These are phyloP conservation scores for Podaxis rugospora DNA, from an alignment of 768 basidiomycete species.

Conservation along the genomic window DNA sequence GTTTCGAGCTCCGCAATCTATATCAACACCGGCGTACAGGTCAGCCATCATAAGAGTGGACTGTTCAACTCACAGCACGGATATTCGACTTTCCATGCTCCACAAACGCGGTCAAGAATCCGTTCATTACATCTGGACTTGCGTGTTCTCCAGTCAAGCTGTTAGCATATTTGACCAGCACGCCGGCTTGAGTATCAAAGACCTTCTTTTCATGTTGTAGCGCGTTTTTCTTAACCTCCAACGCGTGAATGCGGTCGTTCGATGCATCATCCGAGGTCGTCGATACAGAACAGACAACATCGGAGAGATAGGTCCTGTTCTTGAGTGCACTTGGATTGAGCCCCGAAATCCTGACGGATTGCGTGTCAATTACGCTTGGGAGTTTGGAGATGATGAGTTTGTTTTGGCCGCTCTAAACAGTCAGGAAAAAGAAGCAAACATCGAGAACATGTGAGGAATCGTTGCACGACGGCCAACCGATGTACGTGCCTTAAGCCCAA, in stretches of 20 bases:
- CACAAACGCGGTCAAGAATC: slow-evolving; percentile 39
- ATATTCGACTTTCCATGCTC: slow-evolving; percentile 31
- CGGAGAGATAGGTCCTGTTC: slow-evolving; percentile 39
- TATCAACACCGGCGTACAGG: background rate
- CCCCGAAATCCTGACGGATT: slow-evolving; percentile 51
- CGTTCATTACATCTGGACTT: slow-evolving; percentile 29
- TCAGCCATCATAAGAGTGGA: background rate
- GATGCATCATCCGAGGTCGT: slow-evolving; percentile 20
- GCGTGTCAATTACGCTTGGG: slow-evolving; percentile 44
- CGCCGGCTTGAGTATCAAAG: slow-evolving; percentile 33
- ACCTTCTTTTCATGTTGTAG: slow-evolving; percentile 35
- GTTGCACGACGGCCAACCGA: background rate
- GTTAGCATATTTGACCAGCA: slow-evolving; percentile 41
- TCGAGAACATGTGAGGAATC: background rate
- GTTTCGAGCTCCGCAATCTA: slow-evolving; percentile 33
- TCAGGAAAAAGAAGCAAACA: background rate
- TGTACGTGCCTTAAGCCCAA: slow-evolving; percentile 42
- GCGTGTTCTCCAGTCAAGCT: slow-evolving; percentile 40
- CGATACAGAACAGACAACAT: slow-evolving; percentile 45
- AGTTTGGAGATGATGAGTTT: slow-evolving; percentile 47
- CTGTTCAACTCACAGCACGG: slow-evolving; percentile 21
- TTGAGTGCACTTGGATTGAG: slow-evolving; percentile 25
- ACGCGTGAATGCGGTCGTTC: slow-evolving; percentile 26
- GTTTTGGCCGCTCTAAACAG: slow-evolving; percentile 44
- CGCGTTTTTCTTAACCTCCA: slow-evolving; percentile 29